Conservation (phyloP, 2,329 filamentous ascomycete genomes). For the Chaetothyriales sp. region DNA sequence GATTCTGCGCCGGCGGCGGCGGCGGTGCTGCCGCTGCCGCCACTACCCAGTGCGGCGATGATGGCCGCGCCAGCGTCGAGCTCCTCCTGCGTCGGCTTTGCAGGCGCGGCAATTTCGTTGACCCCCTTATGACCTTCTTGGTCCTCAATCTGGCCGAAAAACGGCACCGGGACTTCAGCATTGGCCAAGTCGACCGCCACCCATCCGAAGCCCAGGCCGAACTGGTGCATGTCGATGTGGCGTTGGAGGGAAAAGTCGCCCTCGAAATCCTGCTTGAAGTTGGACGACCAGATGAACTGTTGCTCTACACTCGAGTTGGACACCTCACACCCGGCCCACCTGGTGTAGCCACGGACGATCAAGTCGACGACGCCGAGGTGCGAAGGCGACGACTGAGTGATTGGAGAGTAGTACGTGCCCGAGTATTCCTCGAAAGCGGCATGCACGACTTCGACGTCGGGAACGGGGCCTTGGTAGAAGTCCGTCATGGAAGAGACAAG, state of each 20-base stretch:
- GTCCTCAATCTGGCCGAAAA: conserved; percentile 16
- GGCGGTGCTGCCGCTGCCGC: background rate
- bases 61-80: conserved; percentile 11
- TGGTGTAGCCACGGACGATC: conserved; percentile 13
- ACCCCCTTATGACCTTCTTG: conserved; percentile 12
- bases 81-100: conserved; percentile 13
- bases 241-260: conserved; percentile 12
- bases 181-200: conserved; percentile 15
- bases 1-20: background rate
- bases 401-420: conserved; percentile 11
- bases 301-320: conserved; percentile 11
- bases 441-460: conserved; percentile 11
- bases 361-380: conserved; percentile 16
- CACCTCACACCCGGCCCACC: conserved; percentile 10
- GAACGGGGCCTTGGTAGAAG: conserved; percentile 11
- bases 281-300: conserved; percentile 18
- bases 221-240: conserved; percentile 18
- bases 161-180: conserved; percentile 10
- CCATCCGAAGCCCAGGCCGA: conserved; percentile 17
- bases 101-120: conserved; percentile 14
- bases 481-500: conserved; percentile 9
- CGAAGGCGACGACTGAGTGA: conserved; percentile 11
- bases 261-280: conserved; percentile 17
- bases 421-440: conserved; percentile 17
- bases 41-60: conserved; percentile 5